Base-by-base conservation (phyloP, 202 grass and related monocot genomes). In the Panicum hallii region DNA sequence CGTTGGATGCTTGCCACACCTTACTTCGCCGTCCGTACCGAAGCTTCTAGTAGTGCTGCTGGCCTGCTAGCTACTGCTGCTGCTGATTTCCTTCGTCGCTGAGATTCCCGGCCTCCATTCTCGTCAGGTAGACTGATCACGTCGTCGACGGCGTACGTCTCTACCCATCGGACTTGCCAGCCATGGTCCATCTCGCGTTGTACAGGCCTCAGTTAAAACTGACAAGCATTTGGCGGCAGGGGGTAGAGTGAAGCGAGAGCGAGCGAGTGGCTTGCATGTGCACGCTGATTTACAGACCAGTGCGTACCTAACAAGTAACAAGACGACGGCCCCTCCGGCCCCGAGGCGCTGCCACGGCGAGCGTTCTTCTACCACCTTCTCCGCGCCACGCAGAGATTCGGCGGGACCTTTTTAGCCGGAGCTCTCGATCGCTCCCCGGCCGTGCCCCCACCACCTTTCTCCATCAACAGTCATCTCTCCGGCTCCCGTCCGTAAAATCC, bases 301-400 rank as follows among this genome's bases (percentile, higher is more conserved):
- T 45, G 8, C 23, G 63, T 61, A 61, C 57, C 68, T 41, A 81
- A 74, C 45, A 49, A 72, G 13, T 38, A 38, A 38, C 36, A 4
- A 38, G 36, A 4, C 36, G 36, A 3, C 45, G 48, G 9, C 48
- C 47, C 46, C 54, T 83, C 50, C 49, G 41, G 5, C 28, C 28
- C 15, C 63, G 74, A 70, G 63, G 62, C 50, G 62, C 43, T 69
- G 71, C 73, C 72, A 69, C 81, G 32, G 41, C 43, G 14, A 68
- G 62, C 49, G n/a, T 75, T 43, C 82, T 85, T 85, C 87, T 75
- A 85, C 82, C 76, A 26, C 54, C 82, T 89, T 89, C 87, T 70
- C 42, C 52, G 69, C 32, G 22, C 42, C 50, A 67, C 69, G 61
- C 15, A 42, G 64, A 42, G 83, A 67, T 75, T 72, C 22, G 5